Conservation (phyloP, 768 basidiomycete genomes). For the Rhizopogon rudus region DNA sequence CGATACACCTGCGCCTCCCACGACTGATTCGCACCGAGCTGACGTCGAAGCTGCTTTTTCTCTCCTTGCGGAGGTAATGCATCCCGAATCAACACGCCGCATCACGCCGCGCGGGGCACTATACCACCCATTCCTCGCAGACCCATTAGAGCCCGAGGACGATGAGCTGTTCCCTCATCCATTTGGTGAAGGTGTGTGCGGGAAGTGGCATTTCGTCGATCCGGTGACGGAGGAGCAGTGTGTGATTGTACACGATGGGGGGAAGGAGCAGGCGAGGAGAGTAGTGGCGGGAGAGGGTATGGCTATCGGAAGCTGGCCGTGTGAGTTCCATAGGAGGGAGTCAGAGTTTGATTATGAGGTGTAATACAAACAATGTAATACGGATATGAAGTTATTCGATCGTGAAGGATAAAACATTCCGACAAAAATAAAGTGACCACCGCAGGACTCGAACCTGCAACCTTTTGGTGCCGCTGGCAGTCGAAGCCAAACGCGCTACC, state of each 20-base stretch:
- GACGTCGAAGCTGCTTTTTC: conserved; percentile 69
- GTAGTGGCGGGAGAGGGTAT: conserved; percentile 40
- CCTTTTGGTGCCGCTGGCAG: conserved; percentile 77
- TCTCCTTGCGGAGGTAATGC: conserved; percentile 67
- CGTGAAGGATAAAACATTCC: neutral
- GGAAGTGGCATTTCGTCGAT: conserved; percentile 54
- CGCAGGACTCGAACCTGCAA: conserved; percentile 97
- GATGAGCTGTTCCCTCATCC: conserved; percentile 69
- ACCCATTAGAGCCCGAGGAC: conserved; percentile 43
- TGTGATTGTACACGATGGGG: conserved; percentile 39
- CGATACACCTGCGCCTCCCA: conserved; percentile 10
- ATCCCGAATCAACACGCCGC: conserved; percentile 73
- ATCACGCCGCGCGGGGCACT: conserved; percentile 75
- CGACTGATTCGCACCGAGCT: conserved; percentile 36
- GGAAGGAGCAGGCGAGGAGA: conserved; percentile 28
- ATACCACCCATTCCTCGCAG: conserved; percentile 71
- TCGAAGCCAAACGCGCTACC: conserved; percentile 96
- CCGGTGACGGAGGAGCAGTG: conserved; percentile 52
- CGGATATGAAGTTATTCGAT: neutral
- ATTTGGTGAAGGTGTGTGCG: conserved; percentile 64
- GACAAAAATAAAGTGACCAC: conserved; percentile 51
- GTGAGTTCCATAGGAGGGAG: conserved; percentile 49
- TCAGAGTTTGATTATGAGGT: conserved; percentile 10
- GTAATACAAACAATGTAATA: neutral
- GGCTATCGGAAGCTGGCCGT: conserved; percentile 54